These are phyloP conservation scores for Citrus glauca DNA, from an alignment of 345 rosid species.

Conservation along the genomic window DNA sequence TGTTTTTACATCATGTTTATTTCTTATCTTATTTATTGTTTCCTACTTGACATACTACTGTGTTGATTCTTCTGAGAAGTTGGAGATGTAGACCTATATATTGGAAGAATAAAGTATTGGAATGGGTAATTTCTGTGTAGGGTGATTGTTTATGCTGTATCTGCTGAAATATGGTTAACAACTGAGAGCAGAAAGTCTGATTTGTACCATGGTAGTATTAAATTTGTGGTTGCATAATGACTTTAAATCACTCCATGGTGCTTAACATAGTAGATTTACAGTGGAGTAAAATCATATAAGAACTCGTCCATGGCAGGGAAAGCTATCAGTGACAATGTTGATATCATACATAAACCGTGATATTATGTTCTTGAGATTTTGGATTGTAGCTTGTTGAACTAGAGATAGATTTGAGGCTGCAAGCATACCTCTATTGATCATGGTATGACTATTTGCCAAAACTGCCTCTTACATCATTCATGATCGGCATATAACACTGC, in stretches of 20 bases:
- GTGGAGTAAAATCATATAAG: neutral
- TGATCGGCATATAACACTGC: neutral
- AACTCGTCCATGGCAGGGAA: neutral
- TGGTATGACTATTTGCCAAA: neutral
- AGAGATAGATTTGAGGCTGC: neutral
- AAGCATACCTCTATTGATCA: too few relatives aligned
- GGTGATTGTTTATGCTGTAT: neutral
- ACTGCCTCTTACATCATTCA: neutral
- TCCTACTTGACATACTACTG: neutral
- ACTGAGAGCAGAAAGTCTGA: neutral
- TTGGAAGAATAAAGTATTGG: neutral
- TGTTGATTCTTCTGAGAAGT: neutral
- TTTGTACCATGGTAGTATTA: neutral
- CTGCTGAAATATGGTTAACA: neutral
- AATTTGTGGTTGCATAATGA: neutral
- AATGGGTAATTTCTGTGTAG: neutral
- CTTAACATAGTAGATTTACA: neutral
- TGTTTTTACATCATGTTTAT: conserved; percentile 1
- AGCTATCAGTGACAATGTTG: neutral
- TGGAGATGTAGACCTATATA: neutral
- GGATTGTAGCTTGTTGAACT: conserved; percentile 5
- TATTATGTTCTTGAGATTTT: neutral
- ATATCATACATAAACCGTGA: neutral
- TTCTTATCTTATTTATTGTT: neutral
- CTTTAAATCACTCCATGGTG: neutral